A percentile compares a stretch with the other conserved stretches of the same genome.
Evolutionary conservation across 2,329 filamentous ascomycete genomes (phyloP).

Genomic region (Lasiodiplodia hormozganensis): DNA sequence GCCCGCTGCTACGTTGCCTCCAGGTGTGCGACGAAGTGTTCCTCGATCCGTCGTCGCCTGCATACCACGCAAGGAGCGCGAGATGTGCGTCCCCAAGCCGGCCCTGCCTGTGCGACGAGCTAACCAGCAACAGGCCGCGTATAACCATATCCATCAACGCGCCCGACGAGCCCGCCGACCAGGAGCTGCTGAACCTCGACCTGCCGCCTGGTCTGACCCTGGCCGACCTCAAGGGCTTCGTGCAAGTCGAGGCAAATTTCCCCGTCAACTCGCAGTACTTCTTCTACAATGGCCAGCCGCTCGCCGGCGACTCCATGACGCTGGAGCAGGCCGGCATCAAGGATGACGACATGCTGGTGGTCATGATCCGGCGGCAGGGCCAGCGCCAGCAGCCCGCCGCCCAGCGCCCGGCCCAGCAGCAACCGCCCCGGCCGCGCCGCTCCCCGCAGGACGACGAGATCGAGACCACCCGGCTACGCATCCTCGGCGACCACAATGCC

Average conservation of each 20-base stretch:
- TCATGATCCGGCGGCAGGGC: slow-evolving; percentile 67
- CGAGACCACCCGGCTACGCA: slow-evolving; percentile 82
- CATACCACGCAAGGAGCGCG: slow-evolving; percentile 44
- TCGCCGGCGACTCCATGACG: slow-evolving; percentile 79
- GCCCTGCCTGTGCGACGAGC: slow-evolving; percentile 41
- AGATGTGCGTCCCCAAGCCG: slow-evolving; percentile 43
- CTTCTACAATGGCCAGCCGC: slow-evolving; percentile 85
- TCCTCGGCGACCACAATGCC: slow-evolving; percentile 78
- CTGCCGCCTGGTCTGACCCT: slow-evolving; percentile 83
- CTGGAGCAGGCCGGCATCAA: slow-evolving; percentile 80
- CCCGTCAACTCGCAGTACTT: slow-evolving; percentile 78
- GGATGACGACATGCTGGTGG: slow-evolving; percentile 90
- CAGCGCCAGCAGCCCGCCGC: slow-evolving; percentile 25
- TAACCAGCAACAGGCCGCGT: slow-evolving; percentile 65
- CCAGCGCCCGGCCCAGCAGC: slow-evolving; percentile 9
- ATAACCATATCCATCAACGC: slow-evolving; percentile 87
- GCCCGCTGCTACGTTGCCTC: slow-evolving; percentile 25
- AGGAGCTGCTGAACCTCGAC: slow-evolving; percentile 81
- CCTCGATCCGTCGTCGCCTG: slow-evolving; percentile 42
- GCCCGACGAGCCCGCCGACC: slow-evolving; percentile 69
- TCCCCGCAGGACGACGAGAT: slow-evolving; percentile 55
- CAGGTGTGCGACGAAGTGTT: slow-evolving; percentile 30
- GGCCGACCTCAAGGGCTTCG: slow-evolving; percentile 83
- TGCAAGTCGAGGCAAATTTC: slow-evolving; percentile 82
- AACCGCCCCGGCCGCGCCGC: slow-evolving; percentile 11